Base-by-base conservation (phyloP, 1,284 basidiomycete genomes). In the Malassezia dermatis region DNA sequence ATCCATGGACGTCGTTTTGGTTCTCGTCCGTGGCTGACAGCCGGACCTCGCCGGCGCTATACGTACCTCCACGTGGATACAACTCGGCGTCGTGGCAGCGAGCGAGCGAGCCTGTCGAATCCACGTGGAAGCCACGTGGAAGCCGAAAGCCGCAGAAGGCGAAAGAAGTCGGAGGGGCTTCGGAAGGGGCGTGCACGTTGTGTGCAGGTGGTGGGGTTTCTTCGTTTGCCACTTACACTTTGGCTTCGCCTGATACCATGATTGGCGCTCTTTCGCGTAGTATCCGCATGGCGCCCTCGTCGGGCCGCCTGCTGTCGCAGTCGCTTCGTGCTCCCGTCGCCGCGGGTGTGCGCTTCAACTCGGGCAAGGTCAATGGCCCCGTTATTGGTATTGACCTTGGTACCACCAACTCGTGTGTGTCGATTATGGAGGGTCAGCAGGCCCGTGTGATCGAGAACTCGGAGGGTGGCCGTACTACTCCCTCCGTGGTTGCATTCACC, bases 401-500 rank as follows among this genome's bases (percentile, higher is more conserved):
- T 55, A 73, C 67, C 40, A 73, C 69, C 61, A 73, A 73, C 68
- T 73, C 70, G 48, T 73, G 70, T 65, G 70, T 73, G 27, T 68
- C 70, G 31, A 62, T 71, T 42, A 94, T 91, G 88, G 91, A 95
- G 80, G 91, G 89, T 47, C 69, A 71, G 59, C 71, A 86, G 90
- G 79, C 91, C 53, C 86, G 88, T 66, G 93, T 98, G 63, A 86
- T 98, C 69, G 93, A 96, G 78, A 96, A 98, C 80, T 80, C 90
- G 11, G 93, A 98, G 80, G 93, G 93, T 80, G 88, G 88, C 61
- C 84, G 93, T 71, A 96, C 93, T 64, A 98, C 93, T 27, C 94
- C 94, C 8, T 98, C 93, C 48, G 89, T 95, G 56, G 89, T 98
- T 63, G 94, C 93, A 39, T 98, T 98, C 82, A 90, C 91, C 64